Evolutionary conservation across 345 rosid species (phyloP).

Genomic region (Acer saccharum): DNA sequence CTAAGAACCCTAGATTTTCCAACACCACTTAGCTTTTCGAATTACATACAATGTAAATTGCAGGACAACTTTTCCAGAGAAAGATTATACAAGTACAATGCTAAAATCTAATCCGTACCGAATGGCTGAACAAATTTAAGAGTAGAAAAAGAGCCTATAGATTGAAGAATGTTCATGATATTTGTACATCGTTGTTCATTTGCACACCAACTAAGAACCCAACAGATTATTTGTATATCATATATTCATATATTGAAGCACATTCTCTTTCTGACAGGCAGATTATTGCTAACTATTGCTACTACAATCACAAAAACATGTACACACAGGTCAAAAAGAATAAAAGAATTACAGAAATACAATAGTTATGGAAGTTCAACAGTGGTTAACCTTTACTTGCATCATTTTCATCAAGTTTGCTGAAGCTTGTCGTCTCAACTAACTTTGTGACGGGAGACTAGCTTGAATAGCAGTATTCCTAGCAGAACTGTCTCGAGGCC

Average conservation of each 20-base stretch:
- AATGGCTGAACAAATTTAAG: neutral
- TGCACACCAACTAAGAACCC: too few relatives aligned
- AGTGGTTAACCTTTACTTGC: slow-evolving; percentile 9
- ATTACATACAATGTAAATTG: too few relatives aligned
- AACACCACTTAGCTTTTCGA: too few relatives aligned
- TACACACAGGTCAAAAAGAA: slow-evolving; percentile 5
- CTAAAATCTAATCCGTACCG: neutral
- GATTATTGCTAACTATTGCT: neutral
- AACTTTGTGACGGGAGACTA: slow-evolving; percentile 13
- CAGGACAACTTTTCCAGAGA: too few relatives aligned
- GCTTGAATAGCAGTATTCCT: slow-evolving; percentile 19
- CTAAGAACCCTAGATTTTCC: too few relatives aligned
- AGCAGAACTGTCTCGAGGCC: slow-evolving; percentile 33
- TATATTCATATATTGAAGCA: neutral
- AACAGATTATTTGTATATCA: too few relatives aligned
- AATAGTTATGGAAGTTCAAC: neutral
- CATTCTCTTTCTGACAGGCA: neutral
- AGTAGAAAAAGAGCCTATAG: neutral
- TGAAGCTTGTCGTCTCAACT: slow-evolving; percentile 4
- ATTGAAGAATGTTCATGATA: neutral
- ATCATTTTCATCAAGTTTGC: slow-evolving; percentile 18
- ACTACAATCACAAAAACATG: neutral
- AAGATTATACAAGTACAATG: too few relatives aligned
- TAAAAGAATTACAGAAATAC: neutral
- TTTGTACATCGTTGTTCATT: too few relatives aligned